Conservation (phyloP, 352 stramenopile genomes). For the Pythium aristosporum region DNA sequence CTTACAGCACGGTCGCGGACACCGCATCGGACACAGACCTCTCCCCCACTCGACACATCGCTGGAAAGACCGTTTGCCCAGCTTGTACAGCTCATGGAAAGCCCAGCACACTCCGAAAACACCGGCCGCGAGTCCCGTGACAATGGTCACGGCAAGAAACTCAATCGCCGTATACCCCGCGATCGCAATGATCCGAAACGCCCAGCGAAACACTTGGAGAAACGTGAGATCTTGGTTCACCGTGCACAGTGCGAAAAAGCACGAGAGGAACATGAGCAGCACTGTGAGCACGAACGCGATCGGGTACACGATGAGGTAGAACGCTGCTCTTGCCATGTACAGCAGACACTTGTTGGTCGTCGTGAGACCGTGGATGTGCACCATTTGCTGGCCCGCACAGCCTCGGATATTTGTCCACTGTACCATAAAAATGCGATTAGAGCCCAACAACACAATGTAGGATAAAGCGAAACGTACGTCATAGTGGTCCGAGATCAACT, state of each 20-base stretch:
- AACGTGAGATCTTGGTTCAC: slow-evolving; percentile 14
- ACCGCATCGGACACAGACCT: background rate
- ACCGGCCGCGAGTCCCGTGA: slow-evolving; percentile 15
- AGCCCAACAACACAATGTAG: background rate
- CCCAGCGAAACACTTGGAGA: slow-evolving; percentile 19
- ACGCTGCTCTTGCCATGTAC: background rate
- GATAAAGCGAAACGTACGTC: background rate
- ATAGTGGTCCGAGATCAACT: background rate
- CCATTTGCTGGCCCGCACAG: slow-evolving; percentile 27
- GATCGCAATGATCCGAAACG: slow-evolving; percentile 19
- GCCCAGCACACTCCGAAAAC: slow-evolving; percentile 21
- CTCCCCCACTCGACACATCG: slow-evolving; percentile 4
- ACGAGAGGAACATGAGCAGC: slow-evolving; percentile 12
- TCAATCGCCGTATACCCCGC: slow-evolving; percentile 20
- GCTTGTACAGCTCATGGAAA: slow-evolving; percentile 22
- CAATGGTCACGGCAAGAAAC: slow-evolving; percentile 15
- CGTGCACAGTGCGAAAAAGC: slow-evolving; percentile 13
- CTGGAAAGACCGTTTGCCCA: slow-evolving; percentile 17
- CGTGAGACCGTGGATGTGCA: slow-evolving; percentile 20
- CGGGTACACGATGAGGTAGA: slow-evolving; percentile 10
- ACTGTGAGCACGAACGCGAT: slow-evolving; percentile 21
- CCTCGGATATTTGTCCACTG: slow-evolving; percentile 27
- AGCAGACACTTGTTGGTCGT: background rate
- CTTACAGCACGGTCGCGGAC: background rate
- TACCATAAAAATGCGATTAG: background rate